A percentile compares a stretch with the other conserved stretches of the same genome.
These are phyloP conservation scores for Hirsutella thompsonii DNA, from an alignment of 2,329 filamentous ascomycete genomes.

Conservation along the genomic window DNA sequence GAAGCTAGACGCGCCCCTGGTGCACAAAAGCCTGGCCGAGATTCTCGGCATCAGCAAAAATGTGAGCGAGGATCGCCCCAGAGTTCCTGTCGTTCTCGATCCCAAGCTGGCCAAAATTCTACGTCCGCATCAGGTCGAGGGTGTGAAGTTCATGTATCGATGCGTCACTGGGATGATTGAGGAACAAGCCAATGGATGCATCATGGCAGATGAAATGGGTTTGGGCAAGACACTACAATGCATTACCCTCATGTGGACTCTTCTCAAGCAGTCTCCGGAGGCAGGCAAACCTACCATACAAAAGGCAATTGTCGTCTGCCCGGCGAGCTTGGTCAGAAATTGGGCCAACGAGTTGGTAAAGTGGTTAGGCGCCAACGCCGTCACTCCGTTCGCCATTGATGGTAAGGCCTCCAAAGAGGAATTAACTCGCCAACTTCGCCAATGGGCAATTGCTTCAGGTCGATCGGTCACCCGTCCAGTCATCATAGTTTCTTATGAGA, in stretches of 20 bases:
- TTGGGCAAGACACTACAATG: slow-evolving; percentile 95
- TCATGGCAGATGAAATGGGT: slow-evolving; percentile 99
- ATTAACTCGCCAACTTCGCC: slow-evolving; percentile 74
- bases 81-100: slow-evolving; percentile 96
- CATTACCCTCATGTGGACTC: slow-evolving; percentile 91
- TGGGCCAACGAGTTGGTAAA: slow-evolving; percentile 97
- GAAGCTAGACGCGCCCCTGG: slow-evolving; percentile 63
- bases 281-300: slow-evolving; percentile 90
- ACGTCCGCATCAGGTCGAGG: slow-evolving; percentile 92
- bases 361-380: slow-evolving; percentile 87
- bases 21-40: slow-evolving; percentile 91
- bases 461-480: slow-evolving; percentile 81
- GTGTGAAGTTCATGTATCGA: slow-evolving; percentile 93
- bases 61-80: slow-evolving; percentile 64
- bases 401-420: slow-evolving; percentile 95
- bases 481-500: slow-evolving; percentile 96
- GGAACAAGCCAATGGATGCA: slow-evolving; percentile 86
- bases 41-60: slow-evolving; percentile 91
- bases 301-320: slow-evolving; percentile 93
- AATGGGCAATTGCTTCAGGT: slow-evolving; percentile 91
- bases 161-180: slow-evolving; percentile 95
- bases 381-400: slow-evolving; percentile 90
- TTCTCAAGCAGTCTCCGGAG: slow-evolving; percentile 89
- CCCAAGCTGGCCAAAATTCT: slow-evolving; percentile 79
- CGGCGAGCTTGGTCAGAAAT: slow-evolving; percentile 90